Base-by-base conservation (phyloP, 2,329 filamentous ascomycete species). In the Ophiostoma australiae region DNA sequence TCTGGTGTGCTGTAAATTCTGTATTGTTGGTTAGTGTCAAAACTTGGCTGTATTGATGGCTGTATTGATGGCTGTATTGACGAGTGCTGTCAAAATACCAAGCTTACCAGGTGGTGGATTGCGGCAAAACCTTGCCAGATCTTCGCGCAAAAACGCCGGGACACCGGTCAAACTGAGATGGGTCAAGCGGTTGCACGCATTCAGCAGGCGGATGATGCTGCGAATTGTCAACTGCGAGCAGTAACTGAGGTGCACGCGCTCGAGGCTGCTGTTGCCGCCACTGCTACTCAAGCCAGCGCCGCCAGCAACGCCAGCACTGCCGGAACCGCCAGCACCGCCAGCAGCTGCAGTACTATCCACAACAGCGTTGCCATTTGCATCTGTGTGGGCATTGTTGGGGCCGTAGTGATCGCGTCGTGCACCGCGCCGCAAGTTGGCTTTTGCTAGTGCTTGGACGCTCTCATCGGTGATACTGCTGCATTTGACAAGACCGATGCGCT, bases 1-100 rank as follows among this genome's bases (percentile, higher is more conserved):
- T 89, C 79, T 99, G 95, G 77, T 97, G 93, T 67, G 94, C 91
- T 23, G 94, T 98, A 78, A 99, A 99, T 80, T 98, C 95, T 89
- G 31, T 48, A 20, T 48, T 48, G 44, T 48, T 48, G 73, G 70
- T 71, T 58, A 27, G 69, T 52, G 23, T 23, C 33, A 52, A 55
- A 3, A 17, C 17, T 6, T 5, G n/a, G 39, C 15, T 41, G 15
- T 41, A 15, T 10, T 41, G 39, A 41, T 41, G 13, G 13, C 33
- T 41, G 11, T 31, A 41, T 10, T 41, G 39, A 41, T 41, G 13
- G 13, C 33, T 41, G 11, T 31, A 41, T 39, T 2, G 10, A n/a
- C 83, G 74, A n/a, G 17, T n/a, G 20, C 44, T 48, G n/a, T n/a
- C 44, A 48, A 48, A 20, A n/a, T 8, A 8, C 5, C 44, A 7